Evolutionary conservation across 169 alveolate genomes (phyloP), one percentile per base, ranked within the genome.

Genomic region (Hepatocystis sp.): DNA sequence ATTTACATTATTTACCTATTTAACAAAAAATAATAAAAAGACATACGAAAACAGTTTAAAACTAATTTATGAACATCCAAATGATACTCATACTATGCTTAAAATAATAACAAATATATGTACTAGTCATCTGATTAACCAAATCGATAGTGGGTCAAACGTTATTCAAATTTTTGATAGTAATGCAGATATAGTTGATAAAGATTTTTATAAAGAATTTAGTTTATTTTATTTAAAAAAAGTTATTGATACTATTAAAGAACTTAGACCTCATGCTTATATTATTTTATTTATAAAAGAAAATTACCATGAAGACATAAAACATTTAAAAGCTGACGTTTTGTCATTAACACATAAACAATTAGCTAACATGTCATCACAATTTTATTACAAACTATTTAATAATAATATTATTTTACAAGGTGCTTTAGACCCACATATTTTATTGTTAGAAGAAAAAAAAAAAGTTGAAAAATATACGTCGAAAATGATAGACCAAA

Each of bases 101-200:
- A 42, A 40, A 1, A 85, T 44, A 15, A 53, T 95, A 23, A 65
- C 95, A 8, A 67, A 76, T 1, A 67, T 90, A 39, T 84, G 91
- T n/a, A 66, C 64, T 36, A 89, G 84, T 17, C 94, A 92, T 61
- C 65, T 95, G 25, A 64, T 89, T 0, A 90, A 85, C 23, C 95
- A 95, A 84, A 84, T 67, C 0, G 94, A 88, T 17, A 91, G 94
- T 21, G 97, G 96, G 1, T 95, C 96, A 13, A 90, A 93, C 66
- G 34, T 92, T 0, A 67, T 95, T 25, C 96, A 93, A 67, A 93
- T 95, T 19, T 71, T 71, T 47, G 86, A 71, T 1, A 71, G 86
- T 8, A 90, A 68, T 47, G 91, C 89, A 5, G 93, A 91, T 1
- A 52, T 78, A 21, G 55, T 92, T 11, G 84, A 90, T 13, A 55